Base-by-base conservation (phyloP, 805 yeast species). In the Blastobotrys terrestris region DNA sequence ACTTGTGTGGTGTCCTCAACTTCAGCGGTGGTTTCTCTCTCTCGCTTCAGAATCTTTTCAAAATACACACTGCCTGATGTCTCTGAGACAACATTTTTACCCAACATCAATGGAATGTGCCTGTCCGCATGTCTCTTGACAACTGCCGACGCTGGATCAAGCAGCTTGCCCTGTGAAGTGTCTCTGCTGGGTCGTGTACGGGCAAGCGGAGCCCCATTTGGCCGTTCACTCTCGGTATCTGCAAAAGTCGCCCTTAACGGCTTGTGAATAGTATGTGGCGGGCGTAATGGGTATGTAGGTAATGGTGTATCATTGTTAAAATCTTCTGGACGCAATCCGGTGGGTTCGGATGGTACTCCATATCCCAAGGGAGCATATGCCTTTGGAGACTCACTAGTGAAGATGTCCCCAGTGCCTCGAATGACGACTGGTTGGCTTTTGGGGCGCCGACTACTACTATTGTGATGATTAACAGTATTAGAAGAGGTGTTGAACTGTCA, bases 301-400 rank as follows among this genome's bases (percentile, higher is more conserved):
- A 63, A 51, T 8, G 61, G 60, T 14, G 61, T 48, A 13, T 64
- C 67, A 35, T 54, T 57, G n/a, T 55, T 59, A 55, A 59, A 64
- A 46, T 62, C 64, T 19, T 59, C 62, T 16, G 60, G 56, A 2
- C 55, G 49, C 4, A 62, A 47, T 21, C 56, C 58, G 2, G 56
- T 48, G 1, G 61, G 57, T 0, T 55, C 56, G 1, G 39, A 43
- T 39, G 65, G 61, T 31, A 55, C 45, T 2, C 49, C 18, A 50
- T 66, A 67, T 13, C 61, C 66, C 21, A 66, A 54, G 14, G 66
- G 62, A n/a, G 65, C 62, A 47, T 58, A 60, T 5, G 65, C 58
- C 42, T 57, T 57, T 3, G 68, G 65, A 11, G 56, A 48, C 8
- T 58, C 62, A 16, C 53, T 54, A 21, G 55, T 50, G 26, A 59